Conservation (phyloP, 2,329 filamentous ascomycete species). For the Aspergillus unguis region DNA sequence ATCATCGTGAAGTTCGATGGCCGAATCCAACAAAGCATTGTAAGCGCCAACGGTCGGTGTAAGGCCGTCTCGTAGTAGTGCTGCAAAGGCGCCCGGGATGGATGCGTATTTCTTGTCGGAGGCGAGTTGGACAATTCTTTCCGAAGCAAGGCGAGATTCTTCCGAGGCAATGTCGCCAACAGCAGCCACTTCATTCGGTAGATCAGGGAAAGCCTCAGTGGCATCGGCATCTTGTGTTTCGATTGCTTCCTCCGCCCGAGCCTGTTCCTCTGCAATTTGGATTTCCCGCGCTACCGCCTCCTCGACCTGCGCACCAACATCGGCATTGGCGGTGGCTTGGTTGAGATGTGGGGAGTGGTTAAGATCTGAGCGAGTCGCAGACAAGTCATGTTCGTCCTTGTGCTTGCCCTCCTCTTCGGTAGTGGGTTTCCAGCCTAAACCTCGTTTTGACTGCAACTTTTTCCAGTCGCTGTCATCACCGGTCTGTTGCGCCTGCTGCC, state of each 20-base stretch:
- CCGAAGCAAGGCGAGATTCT: slow-evolving; percentile 67
- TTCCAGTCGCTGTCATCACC: slow-evolving; percentile 79
- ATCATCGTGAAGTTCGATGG: slow-evolving; percentile 74
- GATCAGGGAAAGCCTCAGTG: slow-evolving; percentile 27
- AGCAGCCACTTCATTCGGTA: slow-evolving; percentile 38
- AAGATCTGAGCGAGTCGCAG: slow-evolving; percentile 50
- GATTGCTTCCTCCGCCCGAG: slow-evolving; percentile 40
- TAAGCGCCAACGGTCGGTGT: slow-evolving; percentile 82
- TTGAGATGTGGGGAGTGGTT: slow-evolving; percentile 61
- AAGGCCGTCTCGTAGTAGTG: slow-evolving; percentile 78
- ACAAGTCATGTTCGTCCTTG: slow-evolving; percentile 23
- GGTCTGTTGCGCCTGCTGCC: slow-evolving; percentile 71
- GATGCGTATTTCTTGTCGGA: slow-evolving; percentile 73
- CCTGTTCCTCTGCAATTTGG: slow-evolving; percentile 55
- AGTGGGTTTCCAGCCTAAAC: slow-evolving; percentile 78
- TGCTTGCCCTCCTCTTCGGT: slow-evolving; percentile 39
- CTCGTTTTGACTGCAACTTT: slow-evolving; percentile 83
- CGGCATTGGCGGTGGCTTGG: slow-evolving; percentile 49
- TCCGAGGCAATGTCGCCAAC: slow-evolving; percentile 51
- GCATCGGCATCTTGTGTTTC: slow-evolving; percentile 25
- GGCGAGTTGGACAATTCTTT: slow-evolving; percentile 72
- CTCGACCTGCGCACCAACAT: slow-evolving; percentile 72
- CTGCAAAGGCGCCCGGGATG: slow-evolving; percentile 86
- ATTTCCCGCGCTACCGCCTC: slow-evolving; percentile 80
- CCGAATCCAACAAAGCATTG: slow-evolving; percentile 81